Evolutionary conservation across 345 rosid genomes (phyloP).

Genomic region (Populus pruinosa): DNA sequence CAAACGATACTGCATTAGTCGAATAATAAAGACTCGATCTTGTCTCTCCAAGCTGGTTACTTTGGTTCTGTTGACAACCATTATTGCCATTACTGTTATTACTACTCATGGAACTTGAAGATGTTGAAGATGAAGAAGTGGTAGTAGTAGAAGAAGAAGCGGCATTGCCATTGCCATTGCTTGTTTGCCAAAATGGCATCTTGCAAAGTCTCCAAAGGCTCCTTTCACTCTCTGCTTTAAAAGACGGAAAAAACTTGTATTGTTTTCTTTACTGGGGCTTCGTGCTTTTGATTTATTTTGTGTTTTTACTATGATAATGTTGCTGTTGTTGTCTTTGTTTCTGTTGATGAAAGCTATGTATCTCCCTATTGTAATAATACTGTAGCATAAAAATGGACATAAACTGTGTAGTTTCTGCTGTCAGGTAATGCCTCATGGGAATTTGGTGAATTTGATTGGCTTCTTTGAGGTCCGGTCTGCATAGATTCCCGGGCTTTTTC

Average conservation of each 20-base stretch:
- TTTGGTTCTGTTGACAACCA: conserved; percentile 35
- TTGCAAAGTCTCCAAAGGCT: conserved; percentile 42
- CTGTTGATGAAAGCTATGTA: too few species aligned
- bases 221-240: conserved; percentile 30
- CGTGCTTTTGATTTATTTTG: not conserved
- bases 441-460: not conserved
- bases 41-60: conserved; percentile 27
- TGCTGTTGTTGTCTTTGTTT: not conserved
- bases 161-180: conserved; percentile 10
- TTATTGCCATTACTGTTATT: conserved; percentile 9
- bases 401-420: too few species aligned
- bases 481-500: not conserved
- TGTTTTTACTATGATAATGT: not conserved
- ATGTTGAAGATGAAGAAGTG: conserved; percentile 24
- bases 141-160: conserved; percentile 33
- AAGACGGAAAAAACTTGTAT: not conserved
- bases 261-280: not conserved
- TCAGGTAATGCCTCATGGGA: not conserved
- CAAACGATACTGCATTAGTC: conserved; percentile 41
- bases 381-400: too few species aligned
- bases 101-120: conserved; percentile 29
- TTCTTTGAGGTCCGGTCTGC: conserved; percentile 8
- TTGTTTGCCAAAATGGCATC: conserved; percentile 60
- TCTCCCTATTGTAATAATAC: too few species aligned
- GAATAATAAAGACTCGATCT: conserved; percentile 32